Base-by-base conservation (phyloP, 2,329 filamentous ascomycete genomes). In the Phaeomoniella chlamydospora region DNA sequence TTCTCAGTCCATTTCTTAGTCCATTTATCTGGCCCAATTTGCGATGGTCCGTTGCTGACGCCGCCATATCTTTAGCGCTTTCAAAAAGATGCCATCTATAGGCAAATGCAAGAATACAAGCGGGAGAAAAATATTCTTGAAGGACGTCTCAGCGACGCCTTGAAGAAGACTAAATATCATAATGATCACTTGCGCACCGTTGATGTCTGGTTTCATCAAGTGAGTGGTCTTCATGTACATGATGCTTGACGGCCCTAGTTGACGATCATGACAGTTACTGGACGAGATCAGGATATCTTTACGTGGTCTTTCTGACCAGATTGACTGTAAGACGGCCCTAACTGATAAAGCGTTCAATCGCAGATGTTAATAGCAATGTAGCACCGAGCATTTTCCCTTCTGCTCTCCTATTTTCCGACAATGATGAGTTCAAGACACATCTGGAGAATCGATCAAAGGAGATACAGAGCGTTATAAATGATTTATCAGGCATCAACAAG, bases 21-120 rank as follows among this genome's bases (percentile, higher is more conserved):
- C 18, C n/a, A n/a, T n/a, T n/a, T n/a, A n/a, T n/a, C n/a, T n/a
- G n/a, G n/a, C n/a, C n/a, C n/a, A n/a, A n/a, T n/a, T n/a, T n/a
- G n/a, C n/a, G n/a, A n/a, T n/a, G n/a, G n/a, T n/a, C n/a, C n/a
- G n/a, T n/a, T n/a, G n/a, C n/a, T n/a, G n/a, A n/a, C n/a, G n/a
- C n/a, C n/a, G 40, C 30, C 15, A 11, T 31, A 15, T 22, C 9
- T 30, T 49, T 59, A 92, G 85, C 76, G 80, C 54, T 90, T 81
- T 52, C 82, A 88, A 62, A 98, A 96, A 64, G 90, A 94, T 65
- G 90, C 90, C 44, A 94, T 98, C 55, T 80, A 83, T 51, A 84
- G 92, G 39, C 88, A 94, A 62, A 94, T 98, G 86, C 83, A 86
- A 54, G 90, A 96, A 61, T 94, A 93, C 61, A 94, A 93, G 62